Conservation (phyloP, 805 yeast species). For the Scheffersomyces stipitis region DNA sequence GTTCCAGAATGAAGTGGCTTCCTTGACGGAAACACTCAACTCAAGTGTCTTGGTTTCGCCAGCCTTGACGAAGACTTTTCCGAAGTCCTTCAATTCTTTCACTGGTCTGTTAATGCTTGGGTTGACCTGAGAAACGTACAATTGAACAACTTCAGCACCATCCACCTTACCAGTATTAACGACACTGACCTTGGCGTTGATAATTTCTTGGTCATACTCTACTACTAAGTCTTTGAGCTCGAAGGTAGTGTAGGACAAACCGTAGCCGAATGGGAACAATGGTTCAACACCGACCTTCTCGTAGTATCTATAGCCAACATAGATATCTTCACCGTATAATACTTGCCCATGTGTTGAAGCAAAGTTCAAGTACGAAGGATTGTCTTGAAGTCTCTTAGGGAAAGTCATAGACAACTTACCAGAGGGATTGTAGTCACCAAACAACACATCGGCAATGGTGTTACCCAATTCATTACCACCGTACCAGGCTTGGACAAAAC, state of each 20-base stretch:
- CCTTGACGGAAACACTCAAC: slow-evolving; percentile 42
- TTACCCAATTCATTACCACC: slow-evolving; percentile 61
- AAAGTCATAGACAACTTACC: slow-evolving; percentile 59
- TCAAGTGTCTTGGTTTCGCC: slow-evolving; percentile 42
- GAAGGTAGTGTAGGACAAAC: slow-evolving; percentile 60
- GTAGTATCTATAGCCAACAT: slow-evolving; percentile 61
- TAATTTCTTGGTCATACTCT: slow-evolving; percentile 17
- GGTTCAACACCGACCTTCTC: slow-evolving; percentile 50
- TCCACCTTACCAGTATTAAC: slow-evolving; percentile 47
- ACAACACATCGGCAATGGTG: slow-evolving; percentile 58
- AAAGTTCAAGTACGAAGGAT: slow-evolving; percentile 56
- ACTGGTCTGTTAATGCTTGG: slow-evolving; percentile 49
- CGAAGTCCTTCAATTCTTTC: slow-evolving; percentile 61
- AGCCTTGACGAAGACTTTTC: slow-evolving; percentile 46
- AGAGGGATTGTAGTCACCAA: slow-evolving; percentile 59
- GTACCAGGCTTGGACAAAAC: slow-evolving; percentile 55
- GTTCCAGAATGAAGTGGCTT: slow-evolving; percentile 56
- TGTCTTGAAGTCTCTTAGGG: slow-evolving; percentile 53
- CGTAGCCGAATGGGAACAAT: slow-evolving; percentile 61
- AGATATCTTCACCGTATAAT: slow-evolving; percentile 65
- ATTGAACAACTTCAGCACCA: slow-evolving; percentile 59
- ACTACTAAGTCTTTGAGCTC: slow-evolving; percentile 38
- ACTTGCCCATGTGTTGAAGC: slow-evolving; percentile 52
- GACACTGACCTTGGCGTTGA: slow-evolving; percentile 40
- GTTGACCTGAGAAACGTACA: slow-evolving; percentile 43